Evolutionary conservation across 305 asterid species (phyloP).

Genomic region (Fraxinus greggii): DNA sequence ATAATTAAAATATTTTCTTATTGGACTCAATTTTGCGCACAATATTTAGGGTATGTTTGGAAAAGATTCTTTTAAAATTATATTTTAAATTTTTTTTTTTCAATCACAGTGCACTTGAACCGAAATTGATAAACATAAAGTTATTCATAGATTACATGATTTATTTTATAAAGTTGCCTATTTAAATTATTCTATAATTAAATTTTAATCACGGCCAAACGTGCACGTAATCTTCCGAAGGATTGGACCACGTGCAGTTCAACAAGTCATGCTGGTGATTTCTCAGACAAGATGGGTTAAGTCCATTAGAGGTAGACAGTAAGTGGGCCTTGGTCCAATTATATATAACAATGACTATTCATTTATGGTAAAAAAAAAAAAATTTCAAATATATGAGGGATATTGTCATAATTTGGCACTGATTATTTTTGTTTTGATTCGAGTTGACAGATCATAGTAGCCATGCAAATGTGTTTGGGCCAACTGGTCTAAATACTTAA

Average conservation of each 20-base stretch:
- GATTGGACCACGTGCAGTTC: conserved; percentile 21
- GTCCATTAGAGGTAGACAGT: not conserved
- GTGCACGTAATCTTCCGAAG: not conserved
- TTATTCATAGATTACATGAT: too few species aligned
- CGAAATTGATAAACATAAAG: not conserved
- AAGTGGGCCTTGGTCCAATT: not conserved
- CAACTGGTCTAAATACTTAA: not conserved
- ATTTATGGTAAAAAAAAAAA: not conserved
- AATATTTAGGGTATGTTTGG: not conserved
- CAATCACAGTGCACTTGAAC: not conserved
- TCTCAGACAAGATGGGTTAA: conserved; percentile 13
- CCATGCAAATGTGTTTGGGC: not conserved
- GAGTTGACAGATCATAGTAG: not conserved
- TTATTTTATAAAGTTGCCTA: too few species aligned
- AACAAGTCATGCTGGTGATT: conserved; percentile 17
- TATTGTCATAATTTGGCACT: not conserved
- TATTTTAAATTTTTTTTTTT: too few species aligned
- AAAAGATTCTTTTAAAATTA: not conserved
- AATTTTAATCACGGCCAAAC: not conserved
- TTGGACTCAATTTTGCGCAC: not conserved
- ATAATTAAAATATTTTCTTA: too few species aligned
- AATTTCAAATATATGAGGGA: not conserved
- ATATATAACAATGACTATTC: not conserved
- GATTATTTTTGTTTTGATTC: not conserved
- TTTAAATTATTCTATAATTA: not conserved